Conservation (phyloP, 2,329 filamentous ascomycete genomes). For the Fusarium decemcellulare region DNA sequence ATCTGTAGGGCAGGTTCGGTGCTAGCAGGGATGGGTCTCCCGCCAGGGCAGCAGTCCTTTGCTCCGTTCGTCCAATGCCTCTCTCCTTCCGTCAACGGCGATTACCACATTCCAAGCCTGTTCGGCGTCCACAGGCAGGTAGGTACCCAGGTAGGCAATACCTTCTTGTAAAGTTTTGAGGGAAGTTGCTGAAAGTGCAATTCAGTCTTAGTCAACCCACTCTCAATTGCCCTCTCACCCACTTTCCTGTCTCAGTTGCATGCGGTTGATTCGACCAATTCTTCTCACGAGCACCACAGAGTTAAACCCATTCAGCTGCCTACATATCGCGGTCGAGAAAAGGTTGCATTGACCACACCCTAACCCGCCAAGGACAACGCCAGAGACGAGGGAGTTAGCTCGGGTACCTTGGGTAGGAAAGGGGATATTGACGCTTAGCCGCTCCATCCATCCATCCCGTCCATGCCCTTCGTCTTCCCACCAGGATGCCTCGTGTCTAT, state of each 20-base stretch:
- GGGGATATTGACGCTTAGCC: constrained; percentile 31
- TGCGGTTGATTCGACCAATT: constrained; percentile 9
- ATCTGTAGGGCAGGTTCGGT: constrained; percentile 32
- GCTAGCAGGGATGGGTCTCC: constrained; percentile 31
- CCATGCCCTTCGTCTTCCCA: constrained; percentile 12
- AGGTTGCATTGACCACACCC: constrained; percentile 47
- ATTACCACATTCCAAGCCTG: constrained; percentile 5
- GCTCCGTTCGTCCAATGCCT: constrained; percentile 23
- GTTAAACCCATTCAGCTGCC: constrained; percentile 4
- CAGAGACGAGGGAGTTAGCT: constrained; percentile 20
- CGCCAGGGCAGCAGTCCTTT: constrained; percentile 4
- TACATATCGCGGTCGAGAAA: constrained; percentile 8
- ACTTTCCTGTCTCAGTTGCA: constrained; percentile 11
- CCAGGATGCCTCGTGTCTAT: constrained; percentile 12
- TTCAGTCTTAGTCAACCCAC: constrained; percentile 4
- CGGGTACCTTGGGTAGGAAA: neutral
- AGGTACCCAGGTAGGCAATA: neutral
- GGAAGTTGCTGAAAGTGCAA: constrained; percentile 4
- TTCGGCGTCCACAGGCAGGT: neutral
- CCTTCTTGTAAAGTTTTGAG: neutral
- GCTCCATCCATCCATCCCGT: constrained; percentile 34
- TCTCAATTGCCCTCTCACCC: neutral
- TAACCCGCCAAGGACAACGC: constrained; percentile 31
- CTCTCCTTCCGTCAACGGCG: constrained; percentile 21
- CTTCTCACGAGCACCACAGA: neutral